Evolutionary conservation across 495 filamentous ascomycete genomes (phyloP), one percentile per base, ranked within the genome.

Genomic region (Hypoxylon lienhwacheense): DNA sequence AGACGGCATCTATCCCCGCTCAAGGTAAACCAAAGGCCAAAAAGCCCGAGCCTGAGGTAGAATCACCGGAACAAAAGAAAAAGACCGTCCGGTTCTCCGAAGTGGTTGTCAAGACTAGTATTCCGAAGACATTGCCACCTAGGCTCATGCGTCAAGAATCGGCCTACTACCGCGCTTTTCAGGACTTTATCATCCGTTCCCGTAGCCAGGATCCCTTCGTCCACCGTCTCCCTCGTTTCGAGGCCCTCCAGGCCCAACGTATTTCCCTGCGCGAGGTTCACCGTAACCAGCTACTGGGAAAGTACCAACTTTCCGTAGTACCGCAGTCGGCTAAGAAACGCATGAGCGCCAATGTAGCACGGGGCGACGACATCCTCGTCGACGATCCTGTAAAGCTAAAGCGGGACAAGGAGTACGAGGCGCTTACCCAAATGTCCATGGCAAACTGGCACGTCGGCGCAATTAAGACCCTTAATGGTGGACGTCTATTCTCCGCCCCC

Each of bases 101-200:
- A 19, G 77, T 83, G 37, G 70, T 72, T 7, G 67, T 80, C 5
- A 74, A 76, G 11, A 66, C 76, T n/a, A 61, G 65, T 14, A 53
- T 77, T 17, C 74, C 76, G 12, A 70, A 71, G 45, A 68, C 66
- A 20, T 63, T 74, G 10, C 71, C 76, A 5, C 70, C 77, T n/a
- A 75, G 74, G 64, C 44, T 76, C 59, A 35, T 66, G 64, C 67
- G 76, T 63, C 75, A 84, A 63, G 89, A 95, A 61, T 86, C 86
- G 1, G 88, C 91, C n/a, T 96, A 93, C 66, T 91, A 92, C 77
- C 85, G 89, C 53, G 90, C 90, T 19, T 97, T 96, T 67, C 84
- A 88, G 53, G 82, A 85, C 34, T 75, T 86, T 34, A 71, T 81
- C 34, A 76, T 82, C 24, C 75, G 75, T 32, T 80, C 79, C 19